A percentile compares a stretch with the other conserved stretches of the same genome.
phyloP scores from a whole-genome alignment of 2,329 filamentous ascomycete species.

The Pseudocercospora macadamiae region DNA sequence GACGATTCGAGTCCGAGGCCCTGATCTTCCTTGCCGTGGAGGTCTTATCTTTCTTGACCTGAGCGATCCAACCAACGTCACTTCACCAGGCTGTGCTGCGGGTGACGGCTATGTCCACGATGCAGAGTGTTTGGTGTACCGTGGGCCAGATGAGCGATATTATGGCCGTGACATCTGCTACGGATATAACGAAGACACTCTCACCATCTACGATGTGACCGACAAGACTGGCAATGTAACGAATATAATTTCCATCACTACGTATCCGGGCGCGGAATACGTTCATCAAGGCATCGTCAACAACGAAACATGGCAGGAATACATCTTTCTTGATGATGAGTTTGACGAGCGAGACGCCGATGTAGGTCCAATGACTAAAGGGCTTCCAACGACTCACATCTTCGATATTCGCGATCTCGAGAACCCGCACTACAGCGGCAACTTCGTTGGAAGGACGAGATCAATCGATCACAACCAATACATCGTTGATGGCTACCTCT shows the following conservation, averaged over 20 bases:
- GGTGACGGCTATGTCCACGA: slow-evolving; percentile 60
- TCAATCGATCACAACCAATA: slow-evolving; percentile 50
- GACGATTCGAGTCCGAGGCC: slow-evolving; percentile 24
- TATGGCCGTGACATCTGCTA: slow-evolving; percentile 54
- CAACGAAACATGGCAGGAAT: slow-evolving; percentile 45
- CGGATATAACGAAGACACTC: slow-evolving; percentile 54
- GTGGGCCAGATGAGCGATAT: slow-evolving; percentile 51
- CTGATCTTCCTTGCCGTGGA: slow-evolving; percentile 44
- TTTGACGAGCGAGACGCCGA: slow-evolving; percentile 48
- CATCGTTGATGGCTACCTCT: slow-evolving; percentile 40
- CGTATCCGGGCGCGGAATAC: slow-evolving; percentile 54
- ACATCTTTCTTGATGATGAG: slow-evolving; percentile 58
- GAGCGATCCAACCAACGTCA: slow-evolving; percentile 54
- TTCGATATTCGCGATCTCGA: slow-evolving; percentile 53
- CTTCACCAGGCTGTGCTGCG: slow-evolving; percentile 53
- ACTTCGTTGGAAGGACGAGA: slow-evolving; percentile 39
- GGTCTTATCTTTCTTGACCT: slow-evolving; percentile 60
- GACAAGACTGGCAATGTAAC: slow-evolving; percentile 43
- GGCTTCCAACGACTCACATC: slow-evolving; percentile 48
- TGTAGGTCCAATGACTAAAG: slow-evolving; percentile 16
- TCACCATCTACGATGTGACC: slow-evolving; percentile 51
- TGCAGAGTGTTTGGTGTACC: slow-evolving; percentile 56
- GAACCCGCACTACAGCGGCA: slow-evolving; percentile 44
- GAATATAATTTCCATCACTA: slow-evolving; percentile 51
- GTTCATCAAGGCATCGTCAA: slow-evolving; percentile 59